Percentiles rank a stretch among this genome's conserved stretches.
phyloP scores from a whole-genome alignment of 2,329 filamentous ascomycete genomes.

The Penicillium sp. region DNA sequence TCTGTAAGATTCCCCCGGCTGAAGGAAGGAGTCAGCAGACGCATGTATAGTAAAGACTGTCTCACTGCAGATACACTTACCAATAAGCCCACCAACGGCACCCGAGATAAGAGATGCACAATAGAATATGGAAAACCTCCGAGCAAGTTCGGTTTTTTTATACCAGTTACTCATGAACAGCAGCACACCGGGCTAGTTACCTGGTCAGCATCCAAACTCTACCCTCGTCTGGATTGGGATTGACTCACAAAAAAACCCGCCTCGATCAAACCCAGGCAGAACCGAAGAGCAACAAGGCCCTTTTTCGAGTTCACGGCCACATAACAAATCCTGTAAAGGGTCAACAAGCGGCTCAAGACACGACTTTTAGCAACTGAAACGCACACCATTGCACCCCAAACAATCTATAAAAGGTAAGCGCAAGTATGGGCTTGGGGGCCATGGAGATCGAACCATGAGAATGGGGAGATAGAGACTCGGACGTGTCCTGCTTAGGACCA shows the following conservation, averaged over 20 bases:
- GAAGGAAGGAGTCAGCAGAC: neutral
- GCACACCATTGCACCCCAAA: too few species aligned
- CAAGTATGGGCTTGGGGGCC: too few species aligned
- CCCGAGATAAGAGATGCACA: neutral
- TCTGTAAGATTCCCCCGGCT: neutral
- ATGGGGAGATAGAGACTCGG: neutral
- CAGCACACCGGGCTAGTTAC: neutral
- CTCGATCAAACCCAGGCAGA: neutral
- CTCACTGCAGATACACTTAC: neutral
- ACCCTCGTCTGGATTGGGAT: neutral
- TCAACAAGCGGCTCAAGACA: neutral
- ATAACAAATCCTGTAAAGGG: neutral
- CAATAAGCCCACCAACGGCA: neutral
- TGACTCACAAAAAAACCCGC: neutral
- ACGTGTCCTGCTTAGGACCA: neutral
- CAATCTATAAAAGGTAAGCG: too few species aligned
- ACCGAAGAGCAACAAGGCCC: neutral
- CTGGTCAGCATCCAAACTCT: neutral
- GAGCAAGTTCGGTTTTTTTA: neutral
- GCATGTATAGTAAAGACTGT: too few species aligned
- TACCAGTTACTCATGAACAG: conserved; percentile 1
- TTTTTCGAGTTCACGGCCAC: neutral
- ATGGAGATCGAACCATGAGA: neutral
- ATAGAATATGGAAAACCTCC: neutral
- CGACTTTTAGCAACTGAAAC: too few species aligned